A percentile compares a stretch with the other conserved stretches of the same genome.
Evolutionary conservation across 768 basidiomycete genomes (phyloP).

Genomic region (Daedalea quercina): DNA sequence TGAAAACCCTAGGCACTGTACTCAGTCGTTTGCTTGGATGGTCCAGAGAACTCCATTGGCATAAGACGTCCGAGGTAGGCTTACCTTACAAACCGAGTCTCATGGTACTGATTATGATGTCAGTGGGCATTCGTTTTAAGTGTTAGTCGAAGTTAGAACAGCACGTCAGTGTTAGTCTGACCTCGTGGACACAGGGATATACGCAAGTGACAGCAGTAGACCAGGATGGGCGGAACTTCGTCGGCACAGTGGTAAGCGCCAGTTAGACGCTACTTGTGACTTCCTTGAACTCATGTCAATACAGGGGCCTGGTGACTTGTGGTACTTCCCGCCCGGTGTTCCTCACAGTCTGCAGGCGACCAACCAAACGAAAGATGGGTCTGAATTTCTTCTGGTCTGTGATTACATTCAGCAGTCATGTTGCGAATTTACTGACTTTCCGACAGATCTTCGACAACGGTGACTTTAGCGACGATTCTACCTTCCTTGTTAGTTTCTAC

Average conservation of each 20-base stretch:
- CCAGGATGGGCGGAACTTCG: slow-evolving; percentile 40
- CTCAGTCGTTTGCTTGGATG: neutral
- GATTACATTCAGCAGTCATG: neutral
- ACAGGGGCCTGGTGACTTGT: slow-evolving; percentile 39
- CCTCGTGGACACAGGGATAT: too few species aligned
- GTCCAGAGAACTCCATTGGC: slow-evolving; percentile 28
- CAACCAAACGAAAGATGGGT: slow-evolving; percentile 31
- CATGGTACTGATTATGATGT: neutral
- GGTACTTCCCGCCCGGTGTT: slow-evolving; percentile 51
- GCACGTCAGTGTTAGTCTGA: neutral
- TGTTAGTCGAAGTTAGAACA: slow-evolving; percentile 9
- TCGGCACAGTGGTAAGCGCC: slow-evolving; percentile 33
- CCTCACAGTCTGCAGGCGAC: slow-evolving; percentile 54
- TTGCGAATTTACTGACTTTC: too few species aligned
- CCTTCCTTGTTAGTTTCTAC: slow-evolving; percentile 29
- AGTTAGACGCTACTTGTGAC: neutral
- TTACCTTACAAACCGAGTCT: neutral
- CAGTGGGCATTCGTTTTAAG: slow-evolving; percentile 28
- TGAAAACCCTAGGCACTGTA: too few species aligned
- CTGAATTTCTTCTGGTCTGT: slow-evolving; percentile 47
- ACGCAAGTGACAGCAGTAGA: slow-evolving; percentile 43
- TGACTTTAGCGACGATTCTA: slow-evolving; percentile 46
- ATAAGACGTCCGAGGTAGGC: slow-evolving; percentile 24
- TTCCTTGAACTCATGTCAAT: neutral
- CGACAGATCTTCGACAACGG: slow-evolving; percentile 38